Percentiles rank a stretch among this genome's conserved stretches.
These are phyloP conservation scores for Kodamaea derodonti DNA, from an alignment of 1,139 yeast genomes.

Conservation along the genomic window DNA sequence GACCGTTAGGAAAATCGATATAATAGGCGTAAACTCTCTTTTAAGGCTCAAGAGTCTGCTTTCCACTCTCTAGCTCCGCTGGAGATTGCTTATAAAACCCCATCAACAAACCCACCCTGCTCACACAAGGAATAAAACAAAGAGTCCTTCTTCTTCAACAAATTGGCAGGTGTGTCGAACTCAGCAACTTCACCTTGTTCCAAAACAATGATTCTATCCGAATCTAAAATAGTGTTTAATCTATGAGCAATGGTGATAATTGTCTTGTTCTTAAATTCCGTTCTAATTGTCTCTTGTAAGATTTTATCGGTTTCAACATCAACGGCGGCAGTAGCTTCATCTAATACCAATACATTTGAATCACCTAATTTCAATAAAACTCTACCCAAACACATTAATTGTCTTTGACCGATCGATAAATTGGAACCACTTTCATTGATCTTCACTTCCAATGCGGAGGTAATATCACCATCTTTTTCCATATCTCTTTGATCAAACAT, in stretches of 20 bases:
- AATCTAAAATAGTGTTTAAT: conserved; percentile 86
- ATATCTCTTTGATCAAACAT: conserved; percentile 42
- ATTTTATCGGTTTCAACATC: conserved; percentile 92
- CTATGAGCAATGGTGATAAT: conserved; percentile 95
- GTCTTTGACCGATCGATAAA: conserved; percentile 88
- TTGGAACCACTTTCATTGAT: conserved; percentile 84
- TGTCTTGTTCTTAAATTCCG: conserved; percentile 82
- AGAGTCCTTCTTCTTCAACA: conserved; percentile 65
- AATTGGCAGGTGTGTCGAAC: conserved; percentile 72
- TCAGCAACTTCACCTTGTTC: conserved; percentile 85
- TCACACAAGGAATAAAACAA: conserved; percentile 74
- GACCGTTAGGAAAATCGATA: too few species aligned
- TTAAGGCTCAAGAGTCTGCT: too few species aligned
- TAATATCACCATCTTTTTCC: conserved; percentile 22
- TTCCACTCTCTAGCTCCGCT: too few species aligned
- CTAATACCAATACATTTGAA: conserved; percentile 75
- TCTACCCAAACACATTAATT: conserved; percentile 85
- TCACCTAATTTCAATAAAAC: conserved; percentile 65
- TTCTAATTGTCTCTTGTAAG: conserved; percentile 81
- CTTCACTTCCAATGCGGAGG: conserved; percentile 57
- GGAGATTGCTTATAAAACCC: background rate
- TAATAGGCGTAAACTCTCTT: too few species aligned
- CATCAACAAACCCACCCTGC: conserved; percentile 51
- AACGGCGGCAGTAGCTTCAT: conserved; percentile 97
- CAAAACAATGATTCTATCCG: conserved; percentile 82